These are phyloP conservation scores for Neurospora cerealis DNA, from an alignment of 495 filamentous ascomycete genomes.

Conservation along the genomic window DNA sequence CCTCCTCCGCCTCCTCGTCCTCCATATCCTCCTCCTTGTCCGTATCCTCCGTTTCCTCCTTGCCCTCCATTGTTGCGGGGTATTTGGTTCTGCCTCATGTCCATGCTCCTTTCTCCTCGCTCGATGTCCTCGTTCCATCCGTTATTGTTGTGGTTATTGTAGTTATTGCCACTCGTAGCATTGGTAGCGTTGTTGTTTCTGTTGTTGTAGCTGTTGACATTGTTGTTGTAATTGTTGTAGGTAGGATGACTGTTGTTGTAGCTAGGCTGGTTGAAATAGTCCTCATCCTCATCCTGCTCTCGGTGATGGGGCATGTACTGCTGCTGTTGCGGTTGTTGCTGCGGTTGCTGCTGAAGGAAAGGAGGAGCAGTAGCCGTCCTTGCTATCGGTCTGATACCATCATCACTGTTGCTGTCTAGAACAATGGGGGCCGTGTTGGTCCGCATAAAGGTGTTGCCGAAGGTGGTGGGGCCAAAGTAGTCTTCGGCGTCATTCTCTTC, in stretches of 20 bases:
- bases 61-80: neutral
- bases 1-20: neutral
- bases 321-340: neutral
- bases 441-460: neutral
- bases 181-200: constrained; percentile 6
- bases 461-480: neutral
- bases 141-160: constrained; percentile 16
- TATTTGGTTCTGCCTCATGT: neutral
- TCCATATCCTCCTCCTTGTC: neutral
- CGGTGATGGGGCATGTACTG: neutral
- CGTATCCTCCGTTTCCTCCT: neutral
- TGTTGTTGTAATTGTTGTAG: neutral
- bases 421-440: neutral
- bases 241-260: neutral
- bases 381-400: neutral
- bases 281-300: neutral
- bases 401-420: neutral
- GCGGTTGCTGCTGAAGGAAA: neutral
- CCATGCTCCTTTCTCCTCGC: constrained; percentile 10
- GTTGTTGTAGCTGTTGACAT: neutral
- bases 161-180: constrained; percentile 1
- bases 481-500: neutral
- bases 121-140: constrained; percentile 27
- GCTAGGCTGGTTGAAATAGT: neutral
- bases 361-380: neutral